Base-by-base conservation (phyloP, 371 early-diverging fungal genomes). In the Apophysomyces elegans region DNA sequence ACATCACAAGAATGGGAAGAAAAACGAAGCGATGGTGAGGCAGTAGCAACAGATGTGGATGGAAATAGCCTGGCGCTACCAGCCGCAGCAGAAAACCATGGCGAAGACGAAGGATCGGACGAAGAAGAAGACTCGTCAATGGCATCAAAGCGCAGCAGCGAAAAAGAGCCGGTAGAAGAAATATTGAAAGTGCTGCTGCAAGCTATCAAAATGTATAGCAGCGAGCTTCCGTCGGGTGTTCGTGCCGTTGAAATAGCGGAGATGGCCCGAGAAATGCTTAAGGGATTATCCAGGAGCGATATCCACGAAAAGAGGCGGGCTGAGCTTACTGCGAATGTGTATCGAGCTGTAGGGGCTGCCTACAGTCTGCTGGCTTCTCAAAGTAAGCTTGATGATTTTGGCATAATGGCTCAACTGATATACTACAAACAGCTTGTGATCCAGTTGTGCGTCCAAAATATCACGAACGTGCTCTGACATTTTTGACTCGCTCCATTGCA, bases 311-410 rank as follows among this genome's bases (percentile, higher is more conserved):
- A 13, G 32, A 46, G 0, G 16, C 16, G 5, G 12, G 18, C 18
- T 16, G 58, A 61, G 3, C 60, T 85, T 7, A 63, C 74, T 14
- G 75, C 76, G 9, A 45, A 72, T 11, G 86, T 88, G 1, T 79
- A 84, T 63, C 81, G 86, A 43, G 78, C 78, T 14, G 72, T 84
- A 4, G 94, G 89, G n/a, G 71, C 84, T 16, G 87, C 87, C 0
- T 87, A 86, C 70, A 87, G 91, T 0, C 80, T 89, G 46, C 63
- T 87, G 56, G 91, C 88, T 0, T 71, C 75, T 56, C 88, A 89
- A 64, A 84, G 90, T 88, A 73, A 67, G 76, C 65, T 11, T 41
- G 6, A 37, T 16, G 45, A 21, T 14, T 0, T 47, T 6, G 32
- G 32, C 1, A 26, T 26, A 26, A 26, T 26, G 32, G 2, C 32